Evolutionary conservation across 1,139 yeast species (phyloP).

Genomic region (Pichia sp.): DNA sequence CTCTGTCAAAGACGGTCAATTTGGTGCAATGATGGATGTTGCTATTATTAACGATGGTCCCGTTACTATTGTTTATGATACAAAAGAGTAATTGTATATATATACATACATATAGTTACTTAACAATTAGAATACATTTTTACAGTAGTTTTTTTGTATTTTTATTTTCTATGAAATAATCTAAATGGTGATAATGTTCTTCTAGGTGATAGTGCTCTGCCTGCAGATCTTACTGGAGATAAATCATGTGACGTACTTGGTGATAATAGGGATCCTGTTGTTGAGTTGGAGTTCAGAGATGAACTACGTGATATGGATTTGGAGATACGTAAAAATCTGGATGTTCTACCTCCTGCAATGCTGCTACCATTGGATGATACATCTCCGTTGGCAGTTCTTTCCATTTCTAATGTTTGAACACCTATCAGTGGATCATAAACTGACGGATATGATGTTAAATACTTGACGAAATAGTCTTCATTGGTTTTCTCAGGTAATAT

Average conservation of each 20-base stretch:
- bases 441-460: conserved; percentile 14
- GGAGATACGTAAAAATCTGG: conserved; percentile 23
- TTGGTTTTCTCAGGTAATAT: not conserved
- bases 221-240: conserved; percentile 17
- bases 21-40: conserved; percentile 98
- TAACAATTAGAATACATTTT: no score
- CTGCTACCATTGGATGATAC: not conserved
- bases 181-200: conserved; percentile 28
- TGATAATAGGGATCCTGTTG: conserved; percentile 1
- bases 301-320: conserved; percentile 16
- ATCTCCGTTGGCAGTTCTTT: conserved; percentile 8
- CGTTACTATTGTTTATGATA: conserved; percentile 66
- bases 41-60: conserved; percentile 80
- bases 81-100: conserved; percentile 33
- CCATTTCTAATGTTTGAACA: conserved; percentile 9
- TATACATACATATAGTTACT: not conserved
- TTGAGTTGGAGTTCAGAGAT: conserved; percentile 10
- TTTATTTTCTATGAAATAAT: conserved; percentile 3
- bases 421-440: conserved; percentile 12
- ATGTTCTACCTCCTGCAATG: conserved; percentile 12
- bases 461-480: conserved; percentile 12
- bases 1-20: conserved; percentile 75
- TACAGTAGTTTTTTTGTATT: no score
- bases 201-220: conserved; percentile 9
- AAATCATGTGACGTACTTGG: conserved; percentile 4